Conservation (phyloP, 2,329 filamentous ascomycete genomes). For the Diaporthe sp. region DNA sequence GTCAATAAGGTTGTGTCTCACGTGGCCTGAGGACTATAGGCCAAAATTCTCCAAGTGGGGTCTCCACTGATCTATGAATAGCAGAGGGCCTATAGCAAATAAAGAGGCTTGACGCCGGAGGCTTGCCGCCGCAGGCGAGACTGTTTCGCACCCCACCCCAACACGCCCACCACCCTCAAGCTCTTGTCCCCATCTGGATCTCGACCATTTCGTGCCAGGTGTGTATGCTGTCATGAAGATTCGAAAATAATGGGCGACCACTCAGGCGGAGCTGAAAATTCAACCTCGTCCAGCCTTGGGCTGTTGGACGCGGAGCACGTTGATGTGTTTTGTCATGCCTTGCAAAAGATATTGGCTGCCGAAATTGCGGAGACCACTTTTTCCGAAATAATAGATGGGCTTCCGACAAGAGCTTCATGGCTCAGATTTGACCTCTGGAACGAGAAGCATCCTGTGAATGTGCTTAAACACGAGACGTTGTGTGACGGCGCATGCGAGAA, state of each 20-base stretch:
- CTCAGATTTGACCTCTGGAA: neutral
- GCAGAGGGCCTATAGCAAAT: neutral
- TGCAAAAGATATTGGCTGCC: neutral
- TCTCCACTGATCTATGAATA: too few relatives aligned
- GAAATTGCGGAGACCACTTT: neutral
- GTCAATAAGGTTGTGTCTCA: neutral
- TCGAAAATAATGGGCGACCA: neutral
- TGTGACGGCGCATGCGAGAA: neutral
- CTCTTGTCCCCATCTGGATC: neutral
- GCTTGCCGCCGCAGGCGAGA: neutral
- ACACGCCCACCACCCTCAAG: conserved; percentile 1
- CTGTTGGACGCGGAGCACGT: neutral
- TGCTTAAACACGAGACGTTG: neutral
- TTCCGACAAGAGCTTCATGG: neutral
- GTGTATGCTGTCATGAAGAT: neutral
- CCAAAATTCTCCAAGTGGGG: too few relatives aligned
- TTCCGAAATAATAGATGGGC: conserved; percentile 5
- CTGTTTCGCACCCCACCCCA: neutral
- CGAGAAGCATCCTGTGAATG: neutral
- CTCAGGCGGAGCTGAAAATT: neutral
- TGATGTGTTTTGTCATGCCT: neutral
- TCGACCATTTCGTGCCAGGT: neutral
- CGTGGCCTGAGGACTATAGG: too few relatives aligned
- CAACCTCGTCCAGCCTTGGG: neutral
- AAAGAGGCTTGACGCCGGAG: neutral